Evolutionary conservation across 208 protist species (phyloP), one percentile per base, ranked within the genome.

Genomic region (Wallacemonas sp.): DNA sequence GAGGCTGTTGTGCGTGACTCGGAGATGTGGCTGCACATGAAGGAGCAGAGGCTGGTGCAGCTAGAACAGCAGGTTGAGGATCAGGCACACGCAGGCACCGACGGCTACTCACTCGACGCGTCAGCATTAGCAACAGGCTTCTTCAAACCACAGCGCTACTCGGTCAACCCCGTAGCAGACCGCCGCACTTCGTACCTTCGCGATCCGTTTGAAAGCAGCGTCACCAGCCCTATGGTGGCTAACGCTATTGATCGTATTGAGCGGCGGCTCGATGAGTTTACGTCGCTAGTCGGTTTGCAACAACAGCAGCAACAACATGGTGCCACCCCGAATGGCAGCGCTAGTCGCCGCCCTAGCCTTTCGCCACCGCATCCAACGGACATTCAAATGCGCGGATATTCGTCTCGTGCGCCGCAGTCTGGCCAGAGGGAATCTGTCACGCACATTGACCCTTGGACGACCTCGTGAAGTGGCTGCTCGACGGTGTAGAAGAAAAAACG

Each of bases 61-160:
- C 54, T 91, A 50, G 85, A 94, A 68, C 75, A 76, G 41, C 82
- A 88, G 39, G 80, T 91, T 20, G 81, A 81, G 33, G 88, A 91
- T 61, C 73, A 85, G 25, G 81, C 91, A 54, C 69, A 57, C 16
- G 55, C 38, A 31, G 55, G 67, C 1, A 64, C 50, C 31, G 73
- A 79, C 22, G 72, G 41, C 48, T 89, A 32, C 81, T 87, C 54
- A 84, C 76, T 59, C 59, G 57, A 64, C 38, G 25, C 78, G 20
- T 42, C 75, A 26, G 80, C 65, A 7, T 71, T 90, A 11, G 74
- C 81, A 25, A 84, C 82, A 16, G 82, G 77, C 16, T 89, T 76
- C 69, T 91, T 88, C 50, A 83, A 85, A 49, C 78, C 81, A n/a
- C 71, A 57, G 18, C 59, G 59, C 31, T 29, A 74, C 48, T 39